Evolutionary conservation across 495 filamentous ascomycete genomes (phyloP), one percentile per base, ranked within the genome.

Genomic region (Podospora comata): DNA sequence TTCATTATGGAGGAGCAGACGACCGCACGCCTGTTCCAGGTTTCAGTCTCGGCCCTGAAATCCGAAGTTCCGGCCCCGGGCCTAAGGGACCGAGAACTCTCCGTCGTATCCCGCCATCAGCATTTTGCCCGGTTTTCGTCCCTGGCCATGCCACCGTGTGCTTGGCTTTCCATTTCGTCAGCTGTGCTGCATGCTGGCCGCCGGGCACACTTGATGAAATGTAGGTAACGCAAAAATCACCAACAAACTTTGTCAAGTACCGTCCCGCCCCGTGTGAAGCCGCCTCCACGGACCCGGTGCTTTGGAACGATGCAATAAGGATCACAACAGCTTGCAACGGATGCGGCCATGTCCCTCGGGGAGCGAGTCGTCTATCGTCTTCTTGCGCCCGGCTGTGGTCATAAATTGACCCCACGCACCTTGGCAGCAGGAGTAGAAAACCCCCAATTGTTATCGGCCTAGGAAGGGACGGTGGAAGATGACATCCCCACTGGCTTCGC

Each of bases 201-300:
- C 39, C 39, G 9, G 39, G 2, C 39, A 13, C 39, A 48, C 39
- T 48, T 16, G 39, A 48, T 48, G 39, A 32, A 32, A 32, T 32
- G 39, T 16, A 48, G 39, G 56, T 58, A 1, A 28, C 59, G 27
- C 59, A 32, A 61, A 34, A 44, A 63, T 48, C n/a, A 63, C 61
- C 61, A 63, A 63, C 61, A 63, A 63, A 48, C 61, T 63, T 32
- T 63, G 55, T 58, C 19, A 28, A 34, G 30, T 44, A 63, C 61
- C 61, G 61, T 63, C 61, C 61, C 61, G 61, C 20, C 61, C 32
- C 6, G 59, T 7, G 26, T 34, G 9, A 39, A 63, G 55, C 61
- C 61, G 61, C 32, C 32, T 26, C 20, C 20, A 26, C 66, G 18
- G 59, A 58, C 66, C 66, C 66, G 66, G 57, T 26, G 30, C 23